Conservation (phyloP, 2,329 filamentous ascomycete species). For the Penicillium sp. region DNA sequence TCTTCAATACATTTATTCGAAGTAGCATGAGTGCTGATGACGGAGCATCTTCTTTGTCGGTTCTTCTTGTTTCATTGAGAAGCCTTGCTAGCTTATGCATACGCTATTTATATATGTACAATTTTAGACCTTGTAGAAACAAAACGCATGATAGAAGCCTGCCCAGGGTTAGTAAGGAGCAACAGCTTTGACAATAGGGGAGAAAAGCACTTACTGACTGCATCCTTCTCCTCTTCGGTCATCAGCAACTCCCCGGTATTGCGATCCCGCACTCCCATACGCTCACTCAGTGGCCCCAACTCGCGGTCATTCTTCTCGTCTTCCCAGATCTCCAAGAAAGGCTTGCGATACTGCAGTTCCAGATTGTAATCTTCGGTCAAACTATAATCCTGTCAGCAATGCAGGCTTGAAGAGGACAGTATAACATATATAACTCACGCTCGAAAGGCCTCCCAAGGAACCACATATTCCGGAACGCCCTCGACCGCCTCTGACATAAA, state of each 20-base stretch:
- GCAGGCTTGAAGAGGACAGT: not conserved
- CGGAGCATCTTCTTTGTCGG: not conserved
- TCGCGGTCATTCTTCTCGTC: slow-evolving; percentile 83
- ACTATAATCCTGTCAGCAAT: slow-evolving; percentile 31
- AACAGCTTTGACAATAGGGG: not conserved
- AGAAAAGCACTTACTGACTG: slow-evolving; percentile 60
- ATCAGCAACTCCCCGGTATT: slow-evolving; percentile 69
- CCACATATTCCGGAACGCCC: slow-evolving; percentile 94
- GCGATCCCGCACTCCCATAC: slow-evolving; percentile 88
- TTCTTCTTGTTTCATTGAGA: not conserved
- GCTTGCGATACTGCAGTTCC: slow-evolving; percentile 90
- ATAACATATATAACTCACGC: slow-evolving; percentile 52
- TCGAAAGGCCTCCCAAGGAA: slow-evolving; percentile 97
- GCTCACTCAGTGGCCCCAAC: slow-evolving; percentile 81
- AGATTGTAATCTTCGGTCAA: slow-evolving; percentile 96
- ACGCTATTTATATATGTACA: not conserved
- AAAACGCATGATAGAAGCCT: slow-evolving; percentile 89
- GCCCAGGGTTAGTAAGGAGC: slow-evolving; percentile 18
- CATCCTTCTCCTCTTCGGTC: slow-evolving; percentile 86
- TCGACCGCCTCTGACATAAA: slow-evolving; percentile 95
- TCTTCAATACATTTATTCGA: no score
- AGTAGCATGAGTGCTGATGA: not conserved
- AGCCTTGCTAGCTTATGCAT: not conserved
- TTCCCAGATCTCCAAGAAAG: slow-evolving; percentile 89
- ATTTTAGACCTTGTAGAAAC: slow-evolving; percentile 86